Evolutionary conservation across 192 early-diverging fungal species (phyloP), one percentile per base, ranked within the genome.

Genomic region (Gamsiella multidivaricata): DNA sequence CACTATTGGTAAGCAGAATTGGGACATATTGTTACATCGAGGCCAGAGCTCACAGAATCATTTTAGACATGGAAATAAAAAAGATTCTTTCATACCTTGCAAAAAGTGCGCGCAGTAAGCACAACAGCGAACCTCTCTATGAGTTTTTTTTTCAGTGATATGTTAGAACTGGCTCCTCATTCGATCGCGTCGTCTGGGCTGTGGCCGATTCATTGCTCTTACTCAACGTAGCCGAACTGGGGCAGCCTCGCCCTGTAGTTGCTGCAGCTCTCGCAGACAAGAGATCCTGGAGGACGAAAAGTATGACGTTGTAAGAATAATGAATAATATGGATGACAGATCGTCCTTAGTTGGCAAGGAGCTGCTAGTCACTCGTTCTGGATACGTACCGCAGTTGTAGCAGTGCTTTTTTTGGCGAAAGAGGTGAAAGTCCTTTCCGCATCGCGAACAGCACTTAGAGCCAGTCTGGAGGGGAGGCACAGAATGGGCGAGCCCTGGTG

Each of bases 391-490:
- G 50, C 81, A 82, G 52, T 82, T 82, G 25, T 66, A 29, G 29
- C 81, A 82, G 32, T 82, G 61, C 36, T 68, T 72, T 51, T 71
- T 82, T 39, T 31, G 36, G 4, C 81, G 54, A 41, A 82, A 70
- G 50, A 82, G 60, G 54, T 71, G 54, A 69, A 82, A 82, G 57
- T 78, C 75, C 33, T 69, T 82, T 32, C 74, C 74, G 28, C 81
- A 82, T 37, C 68, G 31, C 32, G 81, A 41, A 37, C 81, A 82
- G 49, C 28, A 33, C 52, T 70, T 79, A 41, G 69, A 73, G 10
- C 42, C 61, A 41, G 51, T 76, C 58, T 76, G 59, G 3, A 76
- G 31, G 7, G 42, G 50, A 34, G 72, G 72, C 17, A 76, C 53
- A 14, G 72, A 76, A 57, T 76, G 72, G 26, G 72, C 65, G 7